Percentiles rank a stretch among this genome's conserved stretches.
These are phyloP conservation scores for Citrus cavaleriei DNA, from an alignment of 345 rosid genomes.

Conservation along the genomic window DNA sequence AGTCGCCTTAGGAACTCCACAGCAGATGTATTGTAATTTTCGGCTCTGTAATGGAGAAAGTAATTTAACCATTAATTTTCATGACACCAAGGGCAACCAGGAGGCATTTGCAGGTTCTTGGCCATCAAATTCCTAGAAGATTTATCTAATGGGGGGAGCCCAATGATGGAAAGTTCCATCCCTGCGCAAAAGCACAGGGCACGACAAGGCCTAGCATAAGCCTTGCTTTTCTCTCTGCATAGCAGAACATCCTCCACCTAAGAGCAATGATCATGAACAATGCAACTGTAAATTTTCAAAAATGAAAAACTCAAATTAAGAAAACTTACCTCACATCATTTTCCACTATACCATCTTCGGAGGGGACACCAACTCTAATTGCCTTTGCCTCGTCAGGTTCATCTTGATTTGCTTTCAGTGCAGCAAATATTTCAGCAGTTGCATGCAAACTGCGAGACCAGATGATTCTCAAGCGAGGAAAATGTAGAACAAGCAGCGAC, in stretches of 20 bases:
- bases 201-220: neutral
- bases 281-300: neutral
- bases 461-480: conserved; percentile 82
- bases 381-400: conserved; percentile 88
- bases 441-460: conserved; percentile 99
- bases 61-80: neutral
- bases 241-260: neutral
- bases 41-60: conserved; percentile 55
- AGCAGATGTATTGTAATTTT: conserved; percentile 89
- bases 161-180: neutral
- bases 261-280: neutral
- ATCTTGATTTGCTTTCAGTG: conserved; percentile 88
- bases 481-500: conserved; percentile 83
- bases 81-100: neutral
- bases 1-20: conserved; percentile 92
- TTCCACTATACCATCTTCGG: conserved; percentile 87
- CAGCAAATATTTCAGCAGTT: conserved; percentile 85
- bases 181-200: neutral
- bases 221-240: neutral
- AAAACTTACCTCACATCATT: conserved; percentile 70
- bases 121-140: neutral
- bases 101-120: neutral
- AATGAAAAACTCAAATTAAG: neutral
- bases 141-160: neutral
- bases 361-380: conserved; percentile 86